Conservation (phyloP, 345 rosid species). For the Bruguiera parviflora region DNA sequence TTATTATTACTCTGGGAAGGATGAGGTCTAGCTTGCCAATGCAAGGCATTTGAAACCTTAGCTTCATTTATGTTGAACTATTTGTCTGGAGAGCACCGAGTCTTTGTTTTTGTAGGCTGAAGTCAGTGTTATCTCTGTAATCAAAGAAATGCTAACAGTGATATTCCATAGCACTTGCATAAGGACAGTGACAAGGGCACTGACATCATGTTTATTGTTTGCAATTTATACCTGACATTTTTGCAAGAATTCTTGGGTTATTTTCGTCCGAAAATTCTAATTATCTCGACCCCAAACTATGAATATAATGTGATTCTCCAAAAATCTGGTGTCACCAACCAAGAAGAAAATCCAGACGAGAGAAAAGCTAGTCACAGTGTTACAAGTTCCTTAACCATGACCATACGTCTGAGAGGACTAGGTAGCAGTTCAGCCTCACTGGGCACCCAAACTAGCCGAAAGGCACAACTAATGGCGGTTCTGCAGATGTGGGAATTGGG, state of each 20-base stretch:
- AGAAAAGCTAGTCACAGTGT: neutral
- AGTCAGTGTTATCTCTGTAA: too few relatives aligned
- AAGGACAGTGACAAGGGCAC: too few relatives aligned
- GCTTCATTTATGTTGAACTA: too few relatives aligned
- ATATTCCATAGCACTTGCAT: too few relatives aligned
- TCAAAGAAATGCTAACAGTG: too few relatives aligned
- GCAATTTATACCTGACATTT: too few relatives aligned
- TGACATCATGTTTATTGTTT: too few relatives aligned
- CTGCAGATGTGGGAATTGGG: conserved; percentile 63
- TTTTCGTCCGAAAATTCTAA: neutral
- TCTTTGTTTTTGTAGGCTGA: too few relatives aligned
- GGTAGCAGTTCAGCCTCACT: neutral
- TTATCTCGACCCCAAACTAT: neutral
- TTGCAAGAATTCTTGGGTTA: neutral
- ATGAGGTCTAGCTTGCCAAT: conserved; percentile 29
- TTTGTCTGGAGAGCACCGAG: too few relatives aligned
- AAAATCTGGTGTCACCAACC: neutral
- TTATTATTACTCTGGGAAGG: conserved; percentile 61
- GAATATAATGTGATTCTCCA: neutral
- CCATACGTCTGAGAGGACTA: neutral
- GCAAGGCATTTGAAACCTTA: too few relatives aligned
- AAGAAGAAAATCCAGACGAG: too few relatives aligned
- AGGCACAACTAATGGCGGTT: conserved; percentile 46
- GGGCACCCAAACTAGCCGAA: neutral
- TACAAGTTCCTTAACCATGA: neutral